Evolutionary conservation across 2,329 filamentous ascomycete genomes (phyloP).

Genomic region (Aspergillus flavus): DNA sequence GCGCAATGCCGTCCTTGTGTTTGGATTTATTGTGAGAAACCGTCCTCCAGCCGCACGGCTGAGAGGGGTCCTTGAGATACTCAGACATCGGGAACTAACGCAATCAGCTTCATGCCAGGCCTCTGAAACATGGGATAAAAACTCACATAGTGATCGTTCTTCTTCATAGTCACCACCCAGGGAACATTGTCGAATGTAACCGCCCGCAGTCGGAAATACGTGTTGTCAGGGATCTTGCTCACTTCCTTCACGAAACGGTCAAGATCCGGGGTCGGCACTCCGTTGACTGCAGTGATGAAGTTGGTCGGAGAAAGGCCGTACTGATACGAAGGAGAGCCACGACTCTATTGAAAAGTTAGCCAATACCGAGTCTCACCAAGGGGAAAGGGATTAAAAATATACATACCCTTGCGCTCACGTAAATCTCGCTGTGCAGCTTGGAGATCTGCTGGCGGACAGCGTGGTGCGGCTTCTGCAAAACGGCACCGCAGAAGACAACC

Average conservation of each 20-base stretch:
- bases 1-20: conserved; percentile 34
- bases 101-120: conserved; percentile 10
- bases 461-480: conserved; percentile 90
- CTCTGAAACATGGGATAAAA: neutral
- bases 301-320: conserved; percentile 95
- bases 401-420: conserved; percentile 76
- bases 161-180: conserved; percentile 99
- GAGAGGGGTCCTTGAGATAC: conserved; percentile 59
- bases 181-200: conserved; percentile 98
- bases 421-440: conserved; percentile 94
- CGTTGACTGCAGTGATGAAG: conserved; percentile 96
- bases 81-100: conserved; percentile 65
- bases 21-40: conserved; percentile 56
- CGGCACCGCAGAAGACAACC: conserved; percentile 91
- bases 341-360: conserved; percentile 50
- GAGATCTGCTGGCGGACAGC: conserved; percentile 96
- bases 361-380: neutral
- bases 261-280: conserved; percentile 78
- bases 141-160: conserved; percentile 89
- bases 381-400: neutral
- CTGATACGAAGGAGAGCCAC: conserved; percentile 82
- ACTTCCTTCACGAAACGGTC: conserved; percentile 79
- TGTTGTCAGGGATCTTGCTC: conserved; percentile 89
- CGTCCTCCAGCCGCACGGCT: conserved; percentile 60
- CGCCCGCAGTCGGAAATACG: conserved; percentile 95